Conservation (phyloP, 345 rosid genomes). For the Rubroshorea leprosula region DNA sequence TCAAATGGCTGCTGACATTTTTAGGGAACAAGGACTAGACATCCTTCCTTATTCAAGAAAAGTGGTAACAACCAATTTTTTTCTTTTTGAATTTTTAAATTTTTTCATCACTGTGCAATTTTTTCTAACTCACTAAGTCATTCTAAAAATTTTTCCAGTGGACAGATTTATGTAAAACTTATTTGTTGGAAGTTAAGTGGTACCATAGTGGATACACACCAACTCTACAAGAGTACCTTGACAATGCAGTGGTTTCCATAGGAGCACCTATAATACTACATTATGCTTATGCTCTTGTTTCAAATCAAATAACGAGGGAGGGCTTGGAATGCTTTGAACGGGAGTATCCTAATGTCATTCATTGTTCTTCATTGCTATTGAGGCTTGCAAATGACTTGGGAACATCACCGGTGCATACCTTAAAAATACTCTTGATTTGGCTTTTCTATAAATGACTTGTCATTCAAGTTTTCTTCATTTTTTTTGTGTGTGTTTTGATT, state of each 20-base stretch:
- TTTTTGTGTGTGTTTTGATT: neutral
- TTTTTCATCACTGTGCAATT: neutral
- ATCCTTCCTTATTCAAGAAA: conserved; percentile 21
- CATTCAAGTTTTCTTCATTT: neutral
- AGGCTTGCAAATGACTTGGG: conserved; percentile 34
- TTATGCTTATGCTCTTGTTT: conserved; percentile 14
- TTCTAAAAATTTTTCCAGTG: conserved; percentile 20
- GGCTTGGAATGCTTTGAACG: conserved; percentile 1
- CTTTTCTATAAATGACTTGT: neutral
- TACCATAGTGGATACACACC: conserved; percentile 27
- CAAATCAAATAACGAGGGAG: conserved; percentile 18
- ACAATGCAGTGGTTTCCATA: conserved; percentile 32
- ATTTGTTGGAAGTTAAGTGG: conserved; percentile 42
- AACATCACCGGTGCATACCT: conserved; percentile 20
- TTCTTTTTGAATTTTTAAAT: neutral
- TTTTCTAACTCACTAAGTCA: neutral
- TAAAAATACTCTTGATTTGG: too few relatives aligned
- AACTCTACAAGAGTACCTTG: conserved; percentile 30
- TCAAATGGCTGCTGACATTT: conserved; percentile 31
- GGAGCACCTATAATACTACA: conserved; percentile 16
- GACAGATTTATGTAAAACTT: conserved; percentile 31
- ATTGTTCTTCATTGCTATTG: conserved; percentile 22
- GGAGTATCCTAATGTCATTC: conserved; percentile 13
- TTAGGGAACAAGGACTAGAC: conserved; percentile 23
- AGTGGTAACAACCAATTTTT: conserved; percentile 16